Evolutionary conservation across 352 stramenopile species (phyloP), one percentile per base, ranked within the genome.

Genomic region (Phytophthora sansomeana): DNA sequence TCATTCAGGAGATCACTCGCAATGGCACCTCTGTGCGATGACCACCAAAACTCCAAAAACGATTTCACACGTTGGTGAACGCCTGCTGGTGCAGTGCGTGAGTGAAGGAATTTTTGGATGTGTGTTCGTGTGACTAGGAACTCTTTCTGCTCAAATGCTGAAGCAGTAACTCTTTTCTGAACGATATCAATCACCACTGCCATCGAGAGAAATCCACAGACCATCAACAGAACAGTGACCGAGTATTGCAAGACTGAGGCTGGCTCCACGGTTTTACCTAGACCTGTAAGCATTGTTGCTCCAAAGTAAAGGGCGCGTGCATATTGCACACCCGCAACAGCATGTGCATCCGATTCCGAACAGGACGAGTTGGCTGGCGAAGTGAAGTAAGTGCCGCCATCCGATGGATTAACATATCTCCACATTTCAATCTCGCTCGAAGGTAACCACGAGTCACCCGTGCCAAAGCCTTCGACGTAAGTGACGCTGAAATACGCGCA

Each of bases 31-130:
- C 78, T 78, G 50, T 91, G 82, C 0, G 74, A 81, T 7, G 72
- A 85, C 82, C 82, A 91, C 82, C 82, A 91, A 62, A 89, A 91
- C 28, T 91, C 82, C 6, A 91, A 50, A 46, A 89, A 91, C 1
- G 82, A 76, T 35, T 85, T 78, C 0, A 87, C 82, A 0, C 80
- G 80, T 17, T 83, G 77, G 21, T 88, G 69, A 39, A 91, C 73
- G 1, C 70, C 65, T 0, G 75, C 1, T 1, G 82, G 80, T 0
- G 74, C 79, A 10, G 69, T 80, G 35, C 85, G 70, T 0, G 74
- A 83, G 9, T 67, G 70, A 13, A 91, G 64, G 41, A 91, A 91
- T 32, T 70, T 57, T 36, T 88, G 76, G 14, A 91, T 81, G 14
- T 75, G 69, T 2, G 82, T 76, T 0, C 80, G 75, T 0, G 69